phyloP scores from a whole-genome alignment of 345 rosid genomes.

The Cardamine resedifolia region DNA sequence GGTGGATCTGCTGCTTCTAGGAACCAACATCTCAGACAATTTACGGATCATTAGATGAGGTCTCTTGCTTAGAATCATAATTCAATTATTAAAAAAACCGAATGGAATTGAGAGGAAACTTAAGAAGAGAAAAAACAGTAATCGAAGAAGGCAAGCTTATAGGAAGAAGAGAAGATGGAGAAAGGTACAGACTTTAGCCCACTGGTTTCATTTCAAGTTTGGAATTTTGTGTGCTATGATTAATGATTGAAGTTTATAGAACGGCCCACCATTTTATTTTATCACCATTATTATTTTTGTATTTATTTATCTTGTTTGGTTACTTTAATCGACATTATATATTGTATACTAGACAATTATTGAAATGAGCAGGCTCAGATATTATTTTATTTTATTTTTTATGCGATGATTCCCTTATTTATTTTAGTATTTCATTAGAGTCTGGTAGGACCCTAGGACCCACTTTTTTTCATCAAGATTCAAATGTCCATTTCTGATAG shows the following conservation, averaged over 20 bases:
- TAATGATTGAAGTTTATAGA: slow-evolving; percentile 34
- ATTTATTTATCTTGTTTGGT: slow-evolving; percentile 16
- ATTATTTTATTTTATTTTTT: slow-evolving; percentile 1
- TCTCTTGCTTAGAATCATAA: slow-evolving; percentile 53
- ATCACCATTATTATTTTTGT: not conserved
- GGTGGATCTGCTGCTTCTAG: slow-evolving; percentile 48
- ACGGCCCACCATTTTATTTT: slow-evolving; percentile 17
- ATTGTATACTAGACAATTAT: slow-evolving; percentile 29
- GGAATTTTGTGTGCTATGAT: slow-evolving; percentile 37
- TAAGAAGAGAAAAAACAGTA: not conserved
- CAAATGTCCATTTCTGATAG: slow-evolving; percentile 31
- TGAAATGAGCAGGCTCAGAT: slow-evolving; percentile 38
- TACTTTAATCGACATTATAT: slow-evolving; percentile 24
- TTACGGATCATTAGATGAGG: slow-evolving; percentile 64
- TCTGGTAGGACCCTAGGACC: slow-evolving; percentile 27
- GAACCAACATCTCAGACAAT: slow-evolving; percentile 59
- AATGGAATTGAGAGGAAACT: not conserved
- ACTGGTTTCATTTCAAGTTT: slow-evolving; percentile 36
- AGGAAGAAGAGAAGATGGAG: slow-evolving; percentile 29
- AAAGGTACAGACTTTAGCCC: slow-evolving; percentile 31
- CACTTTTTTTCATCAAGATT: slow-evolving; percentile 25
- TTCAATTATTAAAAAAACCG: not conserved
- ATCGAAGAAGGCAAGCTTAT: not conserved
- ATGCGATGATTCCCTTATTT: not conserved
- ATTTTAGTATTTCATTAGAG: slow-evolving; percentile 4